A percentile compares a stretch with the other conserved stretches of the same genome.
Evolutionary conservation across 192 early-diverging fungal genomes (phyloP).

Genomic region (Umbelopsis sp.): DNA sequence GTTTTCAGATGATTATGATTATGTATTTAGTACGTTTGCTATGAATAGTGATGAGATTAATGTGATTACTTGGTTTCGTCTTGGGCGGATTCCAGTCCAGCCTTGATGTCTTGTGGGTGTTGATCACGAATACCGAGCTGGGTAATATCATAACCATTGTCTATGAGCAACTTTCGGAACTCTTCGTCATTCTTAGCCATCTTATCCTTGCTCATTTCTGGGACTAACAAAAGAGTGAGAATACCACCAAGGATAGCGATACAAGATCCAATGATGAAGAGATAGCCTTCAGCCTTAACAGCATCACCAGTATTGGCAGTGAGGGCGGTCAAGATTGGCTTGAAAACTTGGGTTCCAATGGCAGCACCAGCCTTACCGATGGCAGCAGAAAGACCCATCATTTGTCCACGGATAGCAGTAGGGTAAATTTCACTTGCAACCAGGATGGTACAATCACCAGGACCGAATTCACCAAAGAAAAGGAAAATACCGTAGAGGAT

Average conservation of each 20-base stretch:
- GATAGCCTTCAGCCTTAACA: constrained; percentile 37
- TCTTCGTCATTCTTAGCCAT: constrained; percentile 50
- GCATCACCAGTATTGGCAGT: constrained; percentile 28
- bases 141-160: constrained; percentile 45
- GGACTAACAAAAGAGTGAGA: constrained; percentile 47
- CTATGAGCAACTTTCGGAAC: constrained; percentile 46
- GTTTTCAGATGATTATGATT: neutral
- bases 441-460: constrained; percentile 52
- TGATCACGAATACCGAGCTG: constrained; percentile 10
- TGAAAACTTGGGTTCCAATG: constrained; percentile 49
- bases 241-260: constrained; percentile 50
- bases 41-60: neutral
- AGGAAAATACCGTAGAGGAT: constrained; percentile 59
- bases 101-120: neutral
- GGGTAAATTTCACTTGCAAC: constrained; percentile 54
- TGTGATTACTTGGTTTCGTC: neutral
- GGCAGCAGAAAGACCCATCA: constrained; percentile 53
- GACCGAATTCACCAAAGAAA: constrained; percentile 56
- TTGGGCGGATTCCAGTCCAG: constrained; percentile 14
- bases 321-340: constrained; percentile 38
- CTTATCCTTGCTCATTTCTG: constrained; percentile 47
- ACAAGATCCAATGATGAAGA: constrained; percentile 47
- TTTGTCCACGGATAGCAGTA: constrained; percentile 52
- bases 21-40: neutral
- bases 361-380: constrained; percentile 46